Conservation (phyloP, 768 basidiomycete genomes). For the Dictyophora rubrovolvata region DNA sequence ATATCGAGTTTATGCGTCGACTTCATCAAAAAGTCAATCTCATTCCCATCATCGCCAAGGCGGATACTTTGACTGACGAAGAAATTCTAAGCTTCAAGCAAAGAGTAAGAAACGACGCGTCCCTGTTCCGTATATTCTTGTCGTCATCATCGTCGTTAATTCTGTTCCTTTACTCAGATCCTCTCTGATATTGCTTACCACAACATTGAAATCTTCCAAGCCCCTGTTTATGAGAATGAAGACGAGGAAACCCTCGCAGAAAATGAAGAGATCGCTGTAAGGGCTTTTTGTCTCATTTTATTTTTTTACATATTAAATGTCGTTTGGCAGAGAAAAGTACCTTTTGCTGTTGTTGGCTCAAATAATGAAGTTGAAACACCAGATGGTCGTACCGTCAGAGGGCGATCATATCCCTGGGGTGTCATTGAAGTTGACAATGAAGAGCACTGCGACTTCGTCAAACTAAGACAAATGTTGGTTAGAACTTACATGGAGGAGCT, state of each 20-base stretch:
- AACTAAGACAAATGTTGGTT: constrained; percentile 98
- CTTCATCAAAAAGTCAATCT: constrained; percentile 97
- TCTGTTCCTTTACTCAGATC: constrained; percentile 60
- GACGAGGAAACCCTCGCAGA: constrained; percentile 98
- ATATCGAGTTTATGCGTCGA: constrained; percentile 98
- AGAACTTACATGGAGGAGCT: constrained; percentile 99
- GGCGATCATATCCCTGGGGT: constrained; percentile 97
- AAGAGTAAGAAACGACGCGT: constrained; percentile 44
- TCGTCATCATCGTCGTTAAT: constrained; percentile 24
- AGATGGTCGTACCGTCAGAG: constrained; percentile 88
- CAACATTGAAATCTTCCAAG: constrained; percentile 96
- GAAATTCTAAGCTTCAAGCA: constrained; percentile 91
- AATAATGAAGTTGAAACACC: constrained; percentile 70
- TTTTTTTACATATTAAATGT: not conserved
- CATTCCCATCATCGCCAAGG: constrained; percentile 97
- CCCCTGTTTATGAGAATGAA: constrained; percentile 94
- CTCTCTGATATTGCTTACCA: constrained; percentile 89
- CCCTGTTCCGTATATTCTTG: constrained; percentile 1
- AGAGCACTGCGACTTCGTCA: constrained; percentile 99
- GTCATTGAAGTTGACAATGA: constrained; percentile 99
- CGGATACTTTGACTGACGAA: constrained; percentile 95
- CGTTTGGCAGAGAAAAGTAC: constrained; percentile 51
- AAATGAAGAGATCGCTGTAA: constrained; percentile 81
- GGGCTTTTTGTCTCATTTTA: not conserved
- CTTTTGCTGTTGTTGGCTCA: constrained; percentile 96